Conservation (phyloP, 2,329 filamentous ascomycete species). For the Penicillium sp. region DNA sequence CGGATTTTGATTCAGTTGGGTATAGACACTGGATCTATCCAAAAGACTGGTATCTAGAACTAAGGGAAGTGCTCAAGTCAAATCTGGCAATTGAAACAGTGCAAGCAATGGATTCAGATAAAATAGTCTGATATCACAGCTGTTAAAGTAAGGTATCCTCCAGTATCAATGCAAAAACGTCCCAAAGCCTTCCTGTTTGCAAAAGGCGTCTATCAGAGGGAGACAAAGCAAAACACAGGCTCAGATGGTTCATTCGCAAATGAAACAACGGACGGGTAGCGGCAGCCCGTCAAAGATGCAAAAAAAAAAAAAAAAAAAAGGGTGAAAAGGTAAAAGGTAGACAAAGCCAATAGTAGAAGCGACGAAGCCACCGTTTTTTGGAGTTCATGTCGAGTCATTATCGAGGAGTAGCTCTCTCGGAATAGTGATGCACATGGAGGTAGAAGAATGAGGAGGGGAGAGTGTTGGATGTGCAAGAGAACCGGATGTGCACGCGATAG, state of each 20-base stretch:
- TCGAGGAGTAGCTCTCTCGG: slow-evolving; percentile 12
- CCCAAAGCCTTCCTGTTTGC: slow-evolving; percentile 3
- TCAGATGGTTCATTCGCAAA: neutral
- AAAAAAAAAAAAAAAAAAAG: neutral
- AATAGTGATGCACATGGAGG: slow-evolving; percentile 12
- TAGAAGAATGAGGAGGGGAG: neutral
- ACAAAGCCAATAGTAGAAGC: slow-evolving; percentile 19
- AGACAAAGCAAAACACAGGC: neutral
- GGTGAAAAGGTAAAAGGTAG: slow-evolving; percentile 1
- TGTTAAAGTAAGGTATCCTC: neutral
- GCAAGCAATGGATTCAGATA: slow-evolving; percentile 11
- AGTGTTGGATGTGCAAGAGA: slow-evolving; percentile 1
- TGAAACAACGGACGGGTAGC: slow-evolving; percentile 8
- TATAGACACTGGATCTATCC: neutral
- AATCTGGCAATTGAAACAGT: neutral
- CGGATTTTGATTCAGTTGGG: slow-evolving; percentile 9
- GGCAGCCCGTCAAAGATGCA: slow-evolving; percentile 11
- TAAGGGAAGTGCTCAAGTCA: neutral
- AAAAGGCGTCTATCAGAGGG: slow-evolving; percentile 5
- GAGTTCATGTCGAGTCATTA: slow-evolving; percentile 26
- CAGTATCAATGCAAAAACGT: slow-evolving; percentile 3
- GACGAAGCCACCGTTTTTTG: slow-evolving; percentile 22
- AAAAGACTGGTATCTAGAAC: slow-evolving; percentile 5
- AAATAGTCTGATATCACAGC: neutral
- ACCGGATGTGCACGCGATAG: slow-evolving; percentile 10